Evolutionary conservation across 306 rosid genomes (phyloP).

Genomic region (Pyrus pyrifolia): DNA sequence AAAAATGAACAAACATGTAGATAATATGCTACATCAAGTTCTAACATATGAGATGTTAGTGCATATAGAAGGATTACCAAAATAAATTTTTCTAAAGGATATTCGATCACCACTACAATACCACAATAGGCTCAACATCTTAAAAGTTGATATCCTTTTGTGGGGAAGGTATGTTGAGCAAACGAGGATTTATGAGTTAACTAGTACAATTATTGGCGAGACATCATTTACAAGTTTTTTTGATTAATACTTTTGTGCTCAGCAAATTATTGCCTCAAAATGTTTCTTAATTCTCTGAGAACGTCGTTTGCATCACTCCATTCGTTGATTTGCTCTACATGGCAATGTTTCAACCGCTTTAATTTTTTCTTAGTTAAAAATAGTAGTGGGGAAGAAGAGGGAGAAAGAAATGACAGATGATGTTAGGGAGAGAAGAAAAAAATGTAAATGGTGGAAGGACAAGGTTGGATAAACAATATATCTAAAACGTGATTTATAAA

Average conservation of each 20-base stretch:
- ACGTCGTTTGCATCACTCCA: background rate
- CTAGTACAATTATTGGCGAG: background rate
- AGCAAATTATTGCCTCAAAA: background rate
- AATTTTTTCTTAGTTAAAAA: too few species aligned
- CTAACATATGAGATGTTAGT: background rate
- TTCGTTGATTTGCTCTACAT: background rate
- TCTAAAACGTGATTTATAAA: too few species aligned
- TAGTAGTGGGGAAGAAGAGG: background rate
- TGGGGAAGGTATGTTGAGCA: background rate
- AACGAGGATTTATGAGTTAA: background rate
- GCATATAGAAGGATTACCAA: background rate
- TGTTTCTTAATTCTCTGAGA: background rate
- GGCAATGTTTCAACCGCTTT: background rate
- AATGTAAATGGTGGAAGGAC: background rate
- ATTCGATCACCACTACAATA: background rate
- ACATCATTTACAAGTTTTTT: background rate
- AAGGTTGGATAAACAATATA: too few species aligned
- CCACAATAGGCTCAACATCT: background rate
- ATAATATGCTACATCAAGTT: slow-evolving; percentile 1
- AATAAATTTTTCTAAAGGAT: background rate
- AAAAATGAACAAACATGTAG: slow-evolving; percentile 4
- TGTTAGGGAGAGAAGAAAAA: background rate
- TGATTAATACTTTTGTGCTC: too few species aligned
- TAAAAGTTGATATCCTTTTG: background rate
- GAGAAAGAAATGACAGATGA: background rate